Base-by-base conservation (phyloP, 768 basidiomycete species). In the Boletus edulis region DNA sequence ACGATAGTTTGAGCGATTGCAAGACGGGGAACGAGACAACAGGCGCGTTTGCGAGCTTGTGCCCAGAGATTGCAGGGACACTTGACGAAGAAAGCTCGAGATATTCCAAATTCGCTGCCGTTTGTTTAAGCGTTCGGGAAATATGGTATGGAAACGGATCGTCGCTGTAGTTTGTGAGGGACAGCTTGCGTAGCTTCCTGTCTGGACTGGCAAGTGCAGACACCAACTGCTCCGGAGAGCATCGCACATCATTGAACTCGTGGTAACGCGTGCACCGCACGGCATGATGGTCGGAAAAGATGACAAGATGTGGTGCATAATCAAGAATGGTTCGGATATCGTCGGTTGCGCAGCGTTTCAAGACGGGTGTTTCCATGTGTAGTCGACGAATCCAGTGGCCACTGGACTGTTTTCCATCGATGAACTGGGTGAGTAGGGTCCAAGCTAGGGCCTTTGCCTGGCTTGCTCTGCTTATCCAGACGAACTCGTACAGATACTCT, bases 81-180 rank as follows among this genome's bases (percentile, higher is more conserved):
- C 78, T 77, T 40, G 78, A 81, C 29, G 84, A 82, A 17, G 78
- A 81, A 22, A 90, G 78, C 67, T 90, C 87, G 46, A 89, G 77
- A 61, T 82, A 87, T 62, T 87, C 85, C 15, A 90, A 74, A 42
- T 75, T 75, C 11, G 72, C 76, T 0, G 83, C 81, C 4, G 80
- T 76, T 39, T 75, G 78, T 45, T 73, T 72, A 44, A 84, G 73
- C 39, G 83, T 75, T 5, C 81, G 81, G 2, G 75, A 80, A 66
- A 83, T 78, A 39, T 81, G 79, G 22, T 76, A 73, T 54, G 83
- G 83, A 56, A 80, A 78, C 2, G 80, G 78, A 1, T 80, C 73
- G 49, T 86, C 84, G 53, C 83, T 85, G 61, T 90, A 90, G 62
- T 82, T 87, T 35, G 87, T 89, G 80, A 86, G 87, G 24, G 81